Percentiles rank a stretch among this genome's conserved stretches.
Conservation (phyloP, 768 basidiomycete genomes). For the Kwoniella dendrophila region DNA sequence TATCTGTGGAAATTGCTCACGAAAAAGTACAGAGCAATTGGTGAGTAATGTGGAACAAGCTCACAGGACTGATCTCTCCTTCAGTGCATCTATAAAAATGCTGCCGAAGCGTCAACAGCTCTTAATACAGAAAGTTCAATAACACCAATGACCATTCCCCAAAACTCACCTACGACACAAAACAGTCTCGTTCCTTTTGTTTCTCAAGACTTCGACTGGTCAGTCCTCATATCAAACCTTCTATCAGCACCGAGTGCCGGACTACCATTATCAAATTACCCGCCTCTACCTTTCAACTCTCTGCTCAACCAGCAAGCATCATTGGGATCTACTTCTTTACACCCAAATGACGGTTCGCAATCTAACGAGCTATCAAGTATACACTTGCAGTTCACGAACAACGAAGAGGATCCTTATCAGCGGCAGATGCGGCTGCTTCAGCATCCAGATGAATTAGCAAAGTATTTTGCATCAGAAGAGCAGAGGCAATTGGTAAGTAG, state of each 20-base stretch:
- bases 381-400: neutral
- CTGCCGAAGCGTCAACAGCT: neutral
- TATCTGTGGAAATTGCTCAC: slow-evolving; percentile 12
- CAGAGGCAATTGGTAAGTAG: slow-evolving; percentile 15
- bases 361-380: too few relatives aligned
- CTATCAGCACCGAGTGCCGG: too few relatives aligned
- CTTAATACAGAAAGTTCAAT: neutral
- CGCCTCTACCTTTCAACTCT: too few relatives aligned
- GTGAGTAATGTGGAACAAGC: neutral
- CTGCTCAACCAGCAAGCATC: too few relatives aligned
- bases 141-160: too few relatives aligned
- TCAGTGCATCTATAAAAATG: neutral
- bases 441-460: neutral
- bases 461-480: slow-evolving; percentile 12
- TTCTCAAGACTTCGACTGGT: too few relatives aligned
- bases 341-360: too few relatives aligned
- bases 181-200: too few relatives aligned
- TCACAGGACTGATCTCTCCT: neutral
- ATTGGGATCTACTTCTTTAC: too few relatives aligned
- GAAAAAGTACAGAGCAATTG: slow-evolving; percentile 7
- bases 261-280: too few relatives aligned
- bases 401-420: neutral
- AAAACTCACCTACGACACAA: too few relatives aligned
- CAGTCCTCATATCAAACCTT: too few relatives aligned
- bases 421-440: neutral